Base-by-base conservation (phyloP, 1,284 basidiomycete species). In the Meripilus lineatus region DNA sequence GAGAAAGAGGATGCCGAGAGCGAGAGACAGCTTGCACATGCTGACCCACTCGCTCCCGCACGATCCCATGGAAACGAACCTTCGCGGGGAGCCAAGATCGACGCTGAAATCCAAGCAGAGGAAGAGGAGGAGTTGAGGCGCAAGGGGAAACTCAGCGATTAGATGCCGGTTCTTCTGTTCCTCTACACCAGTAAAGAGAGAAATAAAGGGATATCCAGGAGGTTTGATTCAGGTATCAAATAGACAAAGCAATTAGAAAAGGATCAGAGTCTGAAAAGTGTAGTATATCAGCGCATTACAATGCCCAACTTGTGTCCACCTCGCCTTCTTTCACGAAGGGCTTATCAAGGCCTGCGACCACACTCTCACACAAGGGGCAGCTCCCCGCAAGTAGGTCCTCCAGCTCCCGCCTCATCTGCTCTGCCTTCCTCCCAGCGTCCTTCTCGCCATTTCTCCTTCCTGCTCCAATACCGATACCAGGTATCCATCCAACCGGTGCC, bases 301-400 rank as follows among this genome's bases (percentile, higher is more conserved):
- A 66, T 47, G 79, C 76, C 90, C 90, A 93, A 48, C 85, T 89
- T 33, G 74, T 74, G 60, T 90, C 87, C 43, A 79, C 71, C 64
- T 95, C 91, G n/a, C 79, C 85, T 28, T 84, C 78, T 55, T 75
- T 72, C 37, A 93, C 76, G 60, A 96, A 96, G 13, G 90, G 84
- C 63, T 80, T 86, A 63, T 97, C 92, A 52, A 97, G 64, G 5
- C 87, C 85, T 5, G 76, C 81, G 28, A 97, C 77, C 7, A 91
- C 82, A 47, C 87, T 85, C 62, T 96, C 93, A 63, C 94, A 97
- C 48, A 96, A 66, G 22, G 93, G 91, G 68, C 94, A 97, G 48
- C 75, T 86, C 51, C 84, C 82, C 8, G 92, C 87, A 33, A 98
- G 70, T 44, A 96, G 64, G 42, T 90, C 88, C 55, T 97, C 94